Evolutionary conservation across 106 monocot genomes (phyloP), one percentile per base, ranked within the genome.

Genomic region (Xerophyta viscosa): DNA sequence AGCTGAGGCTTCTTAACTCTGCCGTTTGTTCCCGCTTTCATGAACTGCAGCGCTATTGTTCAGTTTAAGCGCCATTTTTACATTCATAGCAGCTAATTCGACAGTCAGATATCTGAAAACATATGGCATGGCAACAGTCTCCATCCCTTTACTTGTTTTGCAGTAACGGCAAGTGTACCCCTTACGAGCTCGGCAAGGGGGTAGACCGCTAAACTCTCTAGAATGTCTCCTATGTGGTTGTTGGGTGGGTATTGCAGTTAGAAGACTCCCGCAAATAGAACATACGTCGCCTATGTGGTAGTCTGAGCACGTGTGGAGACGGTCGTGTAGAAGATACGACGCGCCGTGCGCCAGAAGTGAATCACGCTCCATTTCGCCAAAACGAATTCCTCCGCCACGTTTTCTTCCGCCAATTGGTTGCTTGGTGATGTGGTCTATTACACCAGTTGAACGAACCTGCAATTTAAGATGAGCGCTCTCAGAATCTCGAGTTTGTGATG

Each of bases 301-400:
- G 51, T 98, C 96, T 0, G 96, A 98, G 61, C 82, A 82, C 0
- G 82, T 78, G 57, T 98, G 96, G 23, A 98, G 88, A 26, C 96
- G 66, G 31, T 98, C 96, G 17, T 98, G 96, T 45, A 98, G 50
- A 8, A 98, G 62, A 52, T 98, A 98, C 12, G 96, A 68, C 47
- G 96, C 76, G 28, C 96, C 96, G 53, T 98, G 96, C 23, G 96
- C 96, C 10, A 98, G 78, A 33, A 98, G 14, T 3, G 96, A 78
- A 48, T 98, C 96, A 4, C 96, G 88, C 50, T 98, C 96, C 96
- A 98, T 98, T 61, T 98, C 96, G 8, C 96, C 96, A 39, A 98
- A 98, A n/a, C 96, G 96, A 14, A 98, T 79, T 3, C 96, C 96
- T 56, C 96, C 96, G 20, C 96, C 96, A n/a, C 71, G 71, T 31